These are phyloP conservation scores for Triticum turgidum DNA, from an alignment of 176 grass and related monocot genomes.

Conservation along the genomic window DNA sequence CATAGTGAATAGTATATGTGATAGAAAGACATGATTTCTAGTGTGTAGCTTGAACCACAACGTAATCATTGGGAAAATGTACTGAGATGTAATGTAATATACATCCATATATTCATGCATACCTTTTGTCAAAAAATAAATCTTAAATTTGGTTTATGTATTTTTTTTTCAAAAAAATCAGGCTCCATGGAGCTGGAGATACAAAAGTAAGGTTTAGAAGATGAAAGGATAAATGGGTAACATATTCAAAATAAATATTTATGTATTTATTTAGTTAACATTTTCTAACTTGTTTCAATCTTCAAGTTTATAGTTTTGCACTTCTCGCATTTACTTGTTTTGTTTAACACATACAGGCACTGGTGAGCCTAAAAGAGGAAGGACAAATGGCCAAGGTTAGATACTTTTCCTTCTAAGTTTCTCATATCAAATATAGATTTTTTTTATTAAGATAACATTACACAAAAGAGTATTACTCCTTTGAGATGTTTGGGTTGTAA, in stretches of 20 bases:
- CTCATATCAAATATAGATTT: background rate
- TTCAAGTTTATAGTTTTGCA: background rate
- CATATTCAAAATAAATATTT: background rate
- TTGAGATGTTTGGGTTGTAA: background rate
- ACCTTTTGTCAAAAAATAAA: no score
- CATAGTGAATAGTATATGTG: no score
- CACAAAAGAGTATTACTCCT: background rate
- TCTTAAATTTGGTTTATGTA: no score
- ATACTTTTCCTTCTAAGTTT: background rate
- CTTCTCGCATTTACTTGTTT: background rate
- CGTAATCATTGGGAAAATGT: no score
- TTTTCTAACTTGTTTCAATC: background rate
- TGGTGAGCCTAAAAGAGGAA: background rate
- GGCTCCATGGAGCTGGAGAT: no score
- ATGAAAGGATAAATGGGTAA: background rate
- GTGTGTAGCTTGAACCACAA: no score
- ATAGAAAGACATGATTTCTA: no score
- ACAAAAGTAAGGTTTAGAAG: background rate
- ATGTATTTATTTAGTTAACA: background rate
- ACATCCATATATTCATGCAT: no score
- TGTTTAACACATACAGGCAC: background rate
- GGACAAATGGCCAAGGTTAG: background rate
- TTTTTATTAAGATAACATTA: background rate
- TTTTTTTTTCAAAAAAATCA: no score
- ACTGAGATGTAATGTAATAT: no score